phyloP scores from a whole-genome alignment of 208 protist species.

The Wallacemonas sp. region DNA sequence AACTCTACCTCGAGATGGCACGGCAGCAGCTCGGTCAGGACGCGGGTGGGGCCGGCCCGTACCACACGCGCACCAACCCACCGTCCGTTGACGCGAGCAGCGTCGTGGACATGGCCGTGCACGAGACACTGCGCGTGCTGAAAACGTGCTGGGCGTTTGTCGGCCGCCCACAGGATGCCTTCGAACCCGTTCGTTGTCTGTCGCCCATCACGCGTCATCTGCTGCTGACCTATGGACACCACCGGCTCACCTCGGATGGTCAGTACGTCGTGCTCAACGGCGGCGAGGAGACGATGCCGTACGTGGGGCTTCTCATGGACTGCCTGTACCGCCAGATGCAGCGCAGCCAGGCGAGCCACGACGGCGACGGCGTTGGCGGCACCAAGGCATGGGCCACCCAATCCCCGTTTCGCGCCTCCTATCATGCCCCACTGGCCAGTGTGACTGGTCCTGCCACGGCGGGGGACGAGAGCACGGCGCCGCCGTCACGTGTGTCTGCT shows the following conservation, averaged over 20 bases:
- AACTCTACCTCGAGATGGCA: constrained; percentile 6
- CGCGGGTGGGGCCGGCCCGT: no score
- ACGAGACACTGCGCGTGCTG: constrained; percentile 50
- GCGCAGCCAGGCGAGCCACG: not conserved
- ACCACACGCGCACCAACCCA: no score
- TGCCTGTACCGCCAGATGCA: constrained; percentile 17
- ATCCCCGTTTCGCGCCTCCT: constrained; percentile 2
- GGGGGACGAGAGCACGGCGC: not conserved
- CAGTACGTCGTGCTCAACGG: constrained; percentile 54
- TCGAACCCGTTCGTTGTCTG: constrained; percentile 55
- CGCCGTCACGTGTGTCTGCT: no score
- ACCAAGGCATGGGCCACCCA: no score
- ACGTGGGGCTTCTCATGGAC: constrained; percentile 56
- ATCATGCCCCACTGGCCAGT: not conserved
- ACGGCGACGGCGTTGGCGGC: not conserved
- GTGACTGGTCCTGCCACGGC: not conserved
- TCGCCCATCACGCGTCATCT: constrained; percentile 45
- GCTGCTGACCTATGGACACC: constrained; percentile 58
- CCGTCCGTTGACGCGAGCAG: not conserved
- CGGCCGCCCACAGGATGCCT: constrained; percentile 58
- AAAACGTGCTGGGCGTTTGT: constrained; percentile 51
- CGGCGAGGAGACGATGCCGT: constrained; percentile 53
- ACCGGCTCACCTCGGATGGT: constrained; percentile 37
- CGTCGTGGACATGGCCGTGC: constrained; percentile 42
- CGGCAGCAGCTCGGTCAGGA: not conserved